Evolutionary conservation across 2,329 filamentous ascomycete species (phyloP), one percentile per base, ranked within the genome.

Genomic region (Aspergillus calidoustus): DNA sequence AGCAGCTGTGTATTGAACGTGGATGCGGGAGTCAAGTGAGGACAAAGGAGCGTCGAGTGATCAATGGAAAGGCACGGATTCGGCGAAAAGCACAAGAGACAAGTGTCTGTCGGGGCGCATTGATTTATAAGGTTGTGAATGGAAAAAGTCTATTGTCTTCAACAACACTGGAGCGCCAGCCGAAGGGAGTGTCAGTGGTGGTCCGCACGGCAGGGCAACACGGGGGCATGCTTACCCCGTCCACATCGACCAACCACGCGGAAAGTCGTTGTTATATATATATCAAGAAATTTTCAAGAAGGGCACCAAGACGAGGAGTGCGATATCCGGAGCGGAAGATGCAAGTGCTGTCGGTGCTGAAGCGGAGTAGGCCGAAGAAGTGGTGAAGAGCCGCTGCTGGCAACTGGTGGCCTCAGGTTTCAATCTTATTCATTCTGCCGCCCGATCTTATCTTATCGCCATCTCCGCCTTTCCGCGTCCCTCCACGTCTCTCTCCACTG

Each of bases 401-500:
- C 25, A 15, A 23, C 50, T 61, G 43, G 38, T 57, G 54, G 59
- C 59, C 59, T 61, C 25, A 58, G 59, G 59, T 50, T 54, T 58
- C 49, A 43, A 54, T 50, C 30, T 54, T 59, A 49, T 59, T 59
- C 54, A 58, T 58, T 54, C 59, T 61, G 59, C 69, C 66, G 66
- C 60, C 60, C 48, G 58, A 70, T 70, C 68, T 70, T 70, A 70
- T 70, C 72, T 75, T 76, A 76, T 76, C 72, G 68, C n/a, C 64
- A 73, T 73, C 73, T 76, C 73, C 73, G 71, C 74, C 69, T 69
- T 70, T 58, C 60, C 52, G 58, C 57, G 51, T 62, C 57, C 44
- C 55, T 57, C 54, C 54, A 30, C 55, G 43, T 41, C 49, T 52
- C 46, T 15, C 49, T 52, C 44, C 48, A 30, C 50, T 31, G 60